Conservation (phyloP, 305 asterid genomes). For the Andrographis paniculata region DNA sequence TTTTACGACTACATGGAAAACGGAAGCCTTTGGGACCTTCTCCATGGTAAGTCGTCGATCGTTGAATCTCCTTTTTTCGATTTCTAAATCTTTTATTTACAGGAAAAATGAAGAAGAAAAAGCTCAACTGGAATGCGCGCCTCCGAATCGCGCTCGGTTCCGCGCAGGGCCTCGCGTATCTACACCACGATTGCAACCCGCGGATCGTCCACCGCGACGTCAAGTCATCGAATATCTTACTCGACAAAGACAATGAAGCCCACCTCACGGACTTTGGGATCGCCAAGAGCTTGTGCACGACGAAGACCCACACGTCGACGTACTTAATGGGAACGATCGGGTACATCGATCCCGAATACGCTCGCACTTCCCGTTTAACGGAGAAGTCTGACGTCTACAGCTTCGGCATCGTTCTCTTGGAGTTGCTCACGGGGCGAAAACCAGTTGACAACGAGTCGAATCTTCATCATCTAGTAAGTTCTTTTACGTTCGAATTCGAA, state of each 20-base stretch:
- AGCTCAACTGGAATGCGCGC: constrained; percentile 76
- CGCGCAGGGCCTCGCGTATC: constrained; percentile 89
- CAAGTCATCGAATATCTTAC: constrained; percentile 79
- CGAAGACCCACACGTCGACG: constrained; percentile 76
- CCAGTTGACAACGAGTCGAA: constrained; percentile 89
- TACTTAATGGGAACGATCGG: constrained; percentile 93
- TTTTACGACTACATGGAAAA: constrained; percentile 97
- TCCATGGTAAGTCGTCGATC: constrained; percentile 54
- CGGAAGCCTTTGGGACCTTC: constrained; percentile 97
- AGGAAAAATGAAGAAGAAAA: constrained; percentile 70
- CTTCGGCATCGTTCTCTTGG: constrained; percentile 79
- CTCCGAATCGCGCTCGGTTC: constrained; percentile 69
- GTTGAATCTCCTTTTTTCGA: not conserved
- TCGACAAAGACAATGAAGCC: constrained; percentile 72
- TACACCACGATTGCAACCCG: constrained; percentile 95
- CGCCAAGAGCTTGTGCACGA: constrained; percentile 72
- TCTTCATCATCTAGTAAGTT: constrained; percentile 74
- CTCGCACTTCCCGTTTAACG: constrained; percentile 86
- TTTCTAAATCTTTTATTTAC: not conserved
- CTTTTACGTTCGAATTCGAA: not conserved
- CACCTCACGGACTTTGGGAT: constrained; percentile 93
- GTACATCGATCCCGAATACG: constrained; percentile 93
- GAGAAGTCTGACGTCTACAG: constrained; percentile 96
- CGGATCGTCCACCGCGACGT: constrained; percentile 91
- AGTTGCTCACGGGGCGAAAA: constrained; percentile 80